Base-by-base conservation (phyloP, 495 filamentous ascomycete species). In the Penicillium cinerascens region DNA sequence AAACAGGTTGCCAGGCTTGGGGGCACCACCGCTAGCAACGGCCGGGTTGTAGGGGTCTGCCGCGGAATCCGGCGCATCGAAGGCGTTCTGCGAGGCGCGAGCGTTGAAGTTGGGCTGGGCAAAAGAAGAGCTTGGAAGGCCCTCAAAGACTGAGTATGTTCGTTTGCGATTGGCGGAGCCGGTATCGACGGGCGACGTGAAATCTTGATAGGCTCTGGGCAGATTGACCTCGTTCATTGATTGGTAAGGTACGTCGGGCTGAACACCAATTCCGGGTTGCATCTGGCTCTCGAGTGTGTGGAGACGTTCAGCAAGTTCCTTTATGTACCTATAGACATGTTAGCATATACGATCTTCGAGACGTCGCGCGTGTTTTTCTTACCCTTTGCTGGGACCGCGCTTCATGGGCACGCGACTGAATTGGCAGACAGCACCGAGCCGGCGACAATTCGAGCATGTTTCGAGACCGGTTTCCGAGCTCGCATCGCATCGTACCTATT, bases 331-430 rank as follows among this genome's bases (percentile, higher is more conserved):
- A 61, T 48, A 2, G 23, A 6, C 17, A 10, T 39, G 55, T 75
- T 47, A 74, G 69, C 43, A 15, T 29, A 13, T 36, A n/a, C 4
- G 6, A 21, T 54, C 37, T 10, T 40, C 13, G 26, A 10, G 45
- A 18, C 25, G 4, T 10, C 20, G 11, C 47, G 39, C 45, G 51
- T 54, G 23, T 42, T 41, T 7, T 25, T 50, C 79, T 56, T 80
- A 90, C 84, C 92, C 92, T 83, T 97, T 97, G 60, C 89, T 95
- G 5, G 92, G 92, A 6, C 92, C 92, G 49, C 92, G 83, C 69
- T 97, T 97, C 82, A 95, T 90, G 2, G 92, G 92, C 37, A 95
- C 87, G 54, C 92, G 82, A 72, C 89, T 95, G 61, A 96, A 97
- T 8, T 89, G 85, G 67, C 92, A 97, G 10, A 79, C 79, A 10